Evolutionary conservation across 352 stramenopile genomes (phyloP).

Genomic region (Globisporangium canariense): DNA sequence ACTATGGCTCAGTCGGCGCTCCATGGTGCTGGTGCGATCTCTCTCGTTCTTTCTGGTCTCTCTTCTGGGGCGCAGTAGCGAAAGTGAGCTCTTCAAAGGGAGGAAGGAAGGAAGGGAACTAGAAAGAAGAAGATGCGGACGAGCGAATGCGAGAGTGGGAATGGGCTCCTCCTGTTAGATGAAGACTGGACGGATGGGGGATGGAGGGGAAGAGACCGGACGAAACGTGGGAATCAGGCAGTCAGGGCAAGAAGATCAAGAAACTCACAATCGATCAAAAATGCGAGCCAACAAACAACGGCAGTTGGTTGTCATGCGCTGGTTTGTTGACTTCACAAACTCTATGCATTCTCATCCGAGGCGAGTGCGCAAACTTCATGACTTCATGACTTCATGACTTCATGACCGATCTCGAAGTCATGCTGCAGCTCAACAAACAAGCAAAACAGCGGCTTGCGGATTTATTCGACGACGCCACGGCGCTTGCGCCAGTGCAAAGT

Average conservation of each 20-base stretch:
- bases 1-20: not conserved
- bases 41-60: not conserved
- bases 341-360: not conserved
- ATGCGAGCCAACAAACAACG: not conserved
- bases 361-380: not conserved
- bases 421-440: not conserved
- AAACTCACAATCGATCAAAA: not conserved
- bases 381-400: too few relatives aligned
- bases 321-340: not conserved
- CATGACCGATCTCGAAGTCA: too few relatives aligned
- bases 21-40: not conserved
- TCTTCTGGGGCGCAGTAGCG: slow-evolving; percentile 1
- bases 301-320: not conserved
- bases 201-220: slow-evolving; percentile 7
- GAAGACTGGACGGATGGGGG: slow-evolving; percentile 12
- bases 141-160: slow-evolving; percentile 10
- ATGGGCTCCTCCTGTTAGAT: slow-evolving; percentile 14
- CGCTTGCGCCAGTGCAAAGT: not conserved
- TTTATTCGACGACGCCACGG: not conserved
- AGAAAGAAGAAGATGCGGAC: not conserved
- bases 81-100: slow-evolving; percentile 5
- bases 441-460: not conserved
- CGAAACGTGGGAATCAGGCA: slow-evolving; percentile 4
- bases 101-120: not conserved
- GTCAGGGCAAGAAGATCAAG: not conserved